phyloP scores from a whole-genome alignment of 441 rosid genomes.

The Eutrema salsugineum region DNA sequence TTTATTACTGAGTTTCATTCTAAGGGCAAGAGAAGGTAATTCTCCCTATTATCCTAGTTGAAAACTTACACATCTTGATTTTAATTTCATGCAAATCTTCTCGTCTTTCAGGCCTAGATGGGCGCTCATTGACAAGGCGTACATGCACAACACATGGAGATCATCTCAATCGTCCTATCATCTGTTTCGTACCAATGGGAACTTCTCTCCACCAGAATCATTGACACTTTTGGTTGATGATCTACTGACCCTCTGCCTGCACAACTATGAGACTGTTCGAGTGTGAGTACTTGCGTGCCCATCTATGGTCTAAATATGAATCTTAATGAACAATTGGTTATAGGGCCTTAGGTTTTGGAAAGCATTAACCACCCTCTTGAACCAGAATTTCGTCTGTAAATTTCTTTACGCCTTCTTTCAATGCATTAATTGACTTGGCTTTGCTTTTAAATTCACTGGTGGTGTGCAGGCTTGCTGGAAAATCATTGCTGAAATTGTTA shows the following conservation, averaged over 20 bases:
- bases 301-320: slow-evolving; percentile 21
- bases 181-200: slow-evolving; percentile 77
- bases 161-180: slow-evolving; percentile 98
- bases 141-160: slow-evolving; percentile 99
- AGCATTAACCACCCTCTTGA: background rate
- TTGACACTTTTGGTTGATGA: slow-evolving; percentile 76
- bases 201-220: slow-evolving; percentile 74
- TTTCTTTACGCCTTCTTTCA: slow-evolving; percentile 11
- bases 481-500: slow-evolving; percentile 84
- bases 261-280: slow-evolving; percentile 97
- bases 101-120: slow-evolving; percentile 84
- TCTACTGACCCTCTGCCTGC: slow-evolving; percentile 82
- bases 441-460: slow-evolving; percentile 18
- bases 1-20: slow-evolving; percentile 84
- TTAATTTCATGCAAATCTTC: slow-evolving; percentile 3
- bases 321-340: slow-evolving; percentile 3
- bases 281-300: slow-evolving; percentile 55
- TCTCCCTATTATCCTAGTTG: background rate
- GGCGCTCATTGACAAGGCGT: slow-evolving; percentile 97
- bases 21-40: slow-evolving; percentile 91
- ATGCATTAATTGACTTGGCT: background rate
- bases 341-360: background rate
- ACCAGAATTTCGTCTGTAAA: background rate
- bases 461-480: slow-evolving; percentile 87
- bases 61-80: background rate